Percentiles rank a stretch among this genome's conserved stretches.
These are phyloP conservation scores for Diophrys appendiculata DNA, from an alignment of 73 alveolate species.

Conservation along the genomic window DNA sequence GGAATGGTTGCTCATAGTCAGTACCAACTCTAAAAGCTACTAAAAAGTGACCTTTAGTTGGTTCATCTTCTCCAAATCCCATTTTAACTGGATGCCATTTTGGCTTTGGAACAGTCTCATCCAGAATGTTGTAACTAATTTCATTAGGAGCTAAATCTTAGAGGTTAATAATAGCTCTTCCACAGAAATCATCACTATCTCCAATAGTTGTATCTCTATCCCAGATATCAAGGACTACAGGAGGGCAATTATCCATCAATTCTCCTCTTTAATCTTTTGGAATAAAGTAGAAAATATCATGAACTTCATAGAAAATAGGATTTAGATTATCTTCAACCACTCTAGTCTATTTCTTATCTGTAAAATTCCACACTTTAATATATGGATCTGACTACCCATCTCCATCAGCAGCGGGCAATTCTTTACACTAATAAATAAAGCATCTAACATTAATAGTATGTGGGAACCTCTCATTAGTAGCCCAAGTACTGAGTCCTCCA, in stretches of 20 bases:
- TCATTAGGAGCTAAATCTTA: constrained; percentile 60
- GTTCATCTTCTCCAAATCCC: constrained; percentile 77
- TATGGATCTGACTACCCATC: constrained; percentile 83
- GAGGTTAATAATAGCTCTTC: constrained; percentile 71
- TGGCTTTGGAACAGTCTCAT: constrained; percentile 57
- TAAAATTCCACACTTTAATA: constrained; percentile 53
- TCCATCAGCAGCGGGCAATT: constrained; percentile 79
- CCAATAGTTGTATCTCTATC: constrained; percentile 69
- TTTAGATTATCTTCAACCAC: constrained; percentile 63
- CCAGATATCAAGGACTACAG: constrained; percentile 74
- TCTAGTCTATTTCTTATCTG: constrained; percentile 22
- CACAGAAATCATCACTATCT: constrained; percentile 71
- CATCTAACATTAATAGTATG: constrained; percentile 31
- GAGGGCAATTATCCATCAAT: constrained; percentile 45
- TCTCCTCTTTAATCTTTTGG: neutral
- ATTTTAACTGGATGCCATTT: constrained; percentile 88
- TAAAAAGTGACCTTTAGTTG: constrained; percentile 77
- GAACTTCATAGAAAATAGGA: constrained; percentile 68
- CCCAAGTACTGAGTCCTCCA: neutral
- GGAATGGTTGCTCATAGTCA: constrained; percentile 35
- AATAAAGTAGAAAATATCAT: constrained; percentile 35
- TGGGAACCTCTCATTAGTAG: neutral
- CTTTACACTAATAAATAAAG: constrained; percentile 80
- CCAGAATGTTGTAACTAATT: constrained; percentile 26
- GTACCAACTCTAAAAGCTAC: constrained; percentile 71